Evolutionary conservation across 768 basidiomycete species (phyloP).

Genomic region (Suillus occidentalis): DNA sequence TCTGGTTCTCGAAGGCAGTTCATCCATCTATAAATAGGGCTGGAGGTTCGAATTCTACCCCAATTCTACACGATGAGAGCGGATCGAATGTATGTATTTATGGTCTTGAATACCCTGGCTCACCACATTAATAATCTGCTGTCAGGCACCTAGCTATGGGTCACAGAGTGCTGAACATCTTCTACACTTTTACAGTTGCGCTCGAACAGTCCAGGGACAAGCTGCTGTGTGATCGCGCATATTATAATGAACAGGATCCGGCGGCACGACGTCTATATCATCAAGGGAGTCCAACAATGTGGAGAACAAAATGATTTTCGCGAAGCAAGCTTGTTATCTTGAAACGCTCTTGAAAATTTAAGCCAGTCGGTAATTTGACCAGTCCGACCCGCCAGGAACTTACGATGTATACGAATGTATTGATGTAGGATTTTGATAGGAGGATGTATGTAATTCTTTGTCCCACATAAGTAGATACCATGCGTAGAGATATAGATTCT

Average conservation of each 20-base stretch:
- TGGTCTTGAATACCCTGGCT: background rate
- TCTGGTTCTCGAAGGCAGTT: background rate
- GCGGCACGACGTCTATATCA: background rate
- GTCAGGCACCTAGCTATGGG: background rate
- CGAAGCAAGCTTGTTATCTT: background rate
- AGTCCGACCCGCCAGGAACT: background rate
- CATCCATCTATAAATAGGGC: background rate
- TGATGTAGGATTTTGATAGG: background rate
- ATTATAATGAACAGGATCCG: background rate
- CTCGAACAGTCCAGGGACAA: background rate
- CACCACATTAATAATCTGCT: background rate
- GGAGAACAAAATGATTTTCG: background rate
- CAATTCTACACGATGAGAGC: background rate
- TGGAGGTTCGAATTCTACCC: conserved; percentile 1
- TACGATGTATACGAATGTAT: no score
- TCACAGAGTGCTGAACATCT: background rate
- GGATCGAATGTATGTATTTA: background rate
- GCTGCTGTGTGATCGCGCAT: no score
- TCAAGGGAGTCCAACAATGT: background rate
- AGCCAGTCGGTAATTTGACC: background rate
- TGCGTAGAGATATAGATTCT: background rate
- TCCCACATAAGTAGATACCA: background rate
- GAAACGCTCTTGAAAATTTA: background rate
- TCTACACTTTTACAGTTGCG: background rate
- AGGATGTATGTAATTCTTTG: background rate